These are phyloP conservation scores for Crithidia sp. DNA, from an alignment of 208 protist genomes.

Conservation along the genomic window DNA sequence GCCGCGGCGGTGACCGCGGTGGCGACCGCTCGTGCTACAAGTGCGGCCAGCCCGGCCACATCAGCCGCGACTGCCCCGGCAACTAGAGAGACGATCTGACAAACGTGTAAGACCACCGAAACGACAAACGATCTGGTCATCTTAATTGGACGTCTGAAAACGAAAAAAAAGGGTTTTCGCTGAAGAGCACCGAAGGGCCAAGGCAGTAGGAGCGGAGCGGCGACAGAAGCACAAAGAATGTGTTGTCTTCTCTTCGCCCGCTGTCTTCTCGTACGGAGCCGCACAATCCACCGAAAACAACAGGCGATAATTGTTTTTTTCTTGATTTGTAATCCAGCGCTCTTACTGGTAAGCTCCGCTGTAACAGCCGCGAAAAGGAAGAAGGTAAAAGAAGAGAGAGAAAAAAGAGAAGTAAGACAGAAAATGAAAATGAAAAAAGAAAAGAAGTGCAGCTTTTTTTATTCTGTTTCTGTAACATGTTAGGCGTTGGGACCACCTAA, in stretches of 20 bases:
- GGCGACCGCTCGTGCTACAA: constrained; percentile 79
- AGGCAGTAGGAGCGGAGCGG: background rate
- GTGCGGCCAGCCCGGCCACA: constrained; percentile 85
- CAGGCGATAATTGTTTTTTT: no score
- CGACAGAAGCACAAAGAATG: no score
- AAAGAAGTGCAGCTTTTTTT: no score
- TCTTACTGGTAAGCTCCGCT: no score
- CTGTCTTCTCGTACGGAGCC: no score
- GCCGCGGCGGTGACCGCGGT: constrained; percentile 40
- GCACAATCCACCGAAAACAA: no score
- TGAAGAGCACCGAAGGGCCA: background rate
- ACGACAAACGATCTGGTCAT: background rate
- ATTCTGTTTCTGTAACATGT: no score
- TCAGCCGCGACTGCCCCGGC: constrained; percentile 81
- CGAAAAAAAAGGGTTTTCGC: background rate
- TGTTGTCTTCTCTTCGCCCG: no score
- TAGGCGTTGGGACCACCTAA: no score
- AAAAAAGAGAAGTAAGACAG: background rate
- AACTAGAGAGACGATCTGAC: constrained; percentile 9
- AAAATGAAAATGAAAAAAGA: no score
- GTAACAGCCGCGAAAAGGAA: background rate
- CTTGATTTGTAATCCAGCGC: no score
- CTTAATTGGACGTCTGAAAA: constrained; percentile 2
- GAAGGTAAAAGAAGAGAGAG: background rate
- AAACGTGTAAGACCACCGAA: constrained; percentile 9